Base-by-base conservation (phyloP, 1,284 basidiomycete species). In the Heterobasidion parviporum region DNA sequence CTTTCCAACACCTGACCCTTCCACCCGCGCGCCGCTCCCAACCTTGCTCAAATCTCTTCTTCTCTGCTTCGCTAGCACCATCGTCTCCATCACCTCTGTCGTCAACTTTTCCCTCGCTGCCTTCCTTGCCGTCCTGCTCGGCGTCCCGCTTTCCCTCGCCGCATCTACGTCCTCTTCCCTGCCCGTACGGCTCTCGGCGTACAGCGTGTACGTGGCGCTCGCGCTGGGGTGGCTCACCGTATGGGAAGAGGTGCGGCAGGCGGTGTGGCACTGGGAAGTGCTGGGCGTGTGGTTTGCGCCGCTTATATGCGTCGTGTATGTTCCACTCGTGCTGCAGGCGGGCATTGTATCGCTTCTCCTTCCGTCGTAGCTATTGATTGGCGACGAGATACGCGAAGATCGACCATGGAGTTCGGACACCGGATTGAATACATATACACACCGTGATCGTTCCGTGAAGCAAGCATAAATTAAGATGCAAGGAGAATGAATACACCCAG, bases 41-140 rank as follows among this genome's bases (percentile, higher is more conserved):
- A 62, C 68, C 41, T 68, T 87, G n/a, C 72, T 93, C 38, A 85
- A 89, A 62, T 74, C 88, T 2, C 70, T 90, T 61, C 85, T 85
- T 65, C 75, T 93, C 52, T 85, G 94, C 69, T 68, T 89, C 52
- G 80, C 89, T 50, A 92, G 92, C 14, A 86, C 91, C 6, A 75
- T 94, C 56, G 83, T 96, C 62, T 92, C 92, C 26, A 82, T 91
- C 50, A 85, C 83, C 16, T 87, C 91, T 5, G 85, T 95, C 58
- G 82, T 95, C 65, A 97, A 96, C 70, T 95, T 94, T 70, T 92
- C 90, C 4, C 82, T 95, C 16, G 87, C 92, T 0, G 82, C 86
- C 34, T 69, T 78, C 8, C 77, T 93, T 8, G 83, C 87, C 0
- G 67, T 84, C 41, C 62, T 80, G 9, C 76, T 89, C 12, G 83